Percentiles rank a stretch among this genome's conserved stretches.
Evolutionary conservation across 345 rosid species (phyloP).

Genomic region (Syzygium oleosum): DNA sequence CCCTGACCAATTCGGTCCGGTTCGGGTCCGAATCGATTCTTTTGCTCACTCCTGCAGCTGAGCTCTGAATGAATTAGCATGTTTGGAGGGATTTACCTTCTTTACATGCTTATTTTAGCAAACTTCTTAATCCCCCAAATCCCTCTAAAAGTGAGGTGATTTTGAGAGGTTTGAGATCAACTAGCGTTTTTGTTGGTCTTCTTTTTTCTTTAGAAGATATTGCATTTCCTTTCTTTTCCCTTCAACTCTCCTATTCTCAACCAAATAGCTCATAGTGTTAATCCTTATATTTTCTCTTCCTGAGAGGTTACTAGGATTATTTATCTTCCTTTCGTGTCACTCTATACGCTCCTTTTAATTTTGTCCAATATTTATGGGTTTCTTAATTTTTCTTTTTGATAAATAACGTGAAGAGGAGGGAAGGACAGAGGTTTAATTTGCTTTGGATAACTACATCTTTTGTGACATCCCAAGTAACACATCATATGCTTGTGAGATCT

Average conservation of each 20-base stretch:
- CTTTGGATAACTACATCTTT: too few species aligned
- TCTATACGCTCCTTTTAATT: not conserved
- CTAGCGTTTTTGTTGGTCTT: not conserved
- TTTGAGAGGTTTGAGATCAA: not conserved
- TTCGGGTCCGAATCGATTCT: too few species aligned
- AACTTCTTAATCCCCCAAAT: not conserved
- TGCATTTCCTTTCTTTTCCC: not conserved
- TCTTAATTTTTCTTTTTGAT: not conserved
- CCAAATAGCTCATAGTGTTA: not conserved
- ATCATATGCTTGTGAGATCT: not conserved
- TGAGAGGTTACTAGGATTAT: not conserved
- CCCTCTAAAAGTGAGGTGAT: not conserved
- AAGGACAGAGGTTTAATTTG: not conserved
- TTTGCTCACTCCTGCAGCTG: too few species aligned
- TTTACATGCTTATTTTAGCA: not conserved
- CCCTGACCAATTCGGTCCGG: too few species aligned
- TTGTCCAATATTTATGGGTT: not conserved
- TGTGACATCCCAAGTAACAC: not conserved
- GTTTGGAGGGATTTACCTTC: not conserved
- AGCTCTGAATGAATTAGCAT: not conserved
- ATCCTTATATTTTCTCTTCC: not conserved
- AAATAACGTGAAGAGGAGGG: not conserved
- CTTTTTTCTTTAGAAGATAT: not conserved
- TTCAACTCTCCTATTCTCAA: not conserved
- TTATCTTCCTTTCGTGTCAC: not conserved